Evolutionary conservation across 1,284 basidiomycete species (phyloP), one percentile per base, ranked within the genome.

Genomic region (Malassezia nana): DNA sequence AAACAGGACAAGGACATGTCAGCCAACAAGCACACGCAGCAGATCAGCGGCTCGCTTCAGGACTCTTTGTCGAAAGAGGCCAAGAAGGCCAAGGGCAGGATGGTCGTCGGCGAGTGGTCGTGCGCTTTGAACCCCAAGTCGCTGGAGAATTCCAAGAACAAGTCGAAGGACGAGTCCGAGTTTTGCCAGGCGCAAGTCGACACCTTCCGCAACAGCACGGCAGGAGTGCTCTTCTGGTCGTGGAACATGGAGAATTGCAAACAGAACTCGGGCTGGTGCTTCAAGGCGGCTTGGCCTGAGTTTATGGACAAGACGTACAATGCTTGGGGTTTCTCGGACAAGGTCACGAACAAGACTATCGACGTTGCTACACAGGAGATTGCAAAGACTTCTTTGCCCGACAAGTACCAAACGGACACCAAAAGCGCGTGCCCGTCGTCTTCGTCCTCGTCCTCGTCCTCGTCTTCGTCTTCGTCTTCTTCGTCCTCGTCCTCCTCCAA

Each of bases 191-290:
- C 78, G 2, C 84, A 87, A 61, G 77, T 81, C 75, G 77, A 80
- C 24, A 78, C 80, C 1, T 88, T 85, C 68, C 64, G 78, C 4
- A 80, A 80, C 46, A 75, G 75, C 13, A 80, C 82, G 3, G 79
- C 83, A 0, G 84, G 86, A 0, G 86, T 82, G 81, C 76, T 76
- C 22, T 87, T 86, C 73, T 87, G 86, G 85, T 79, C 83, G 82
- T 74, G 66, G 81, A 68, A 66, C 46, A 67, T 73, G 66, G 65
- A 72, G 50, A 62, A 69, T 54, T 73, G 70, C 52, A 50, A 63
- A 28, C 50, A 60, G 48, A 73, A 73, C 26, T 56, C 66, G 6
- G 71, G 71, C n/a, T 73, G 71, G 71, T 73, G 71, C 43, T 73
- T 72, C 58, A 46, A 67, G 42, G 48, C 55, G 6, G 66, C 67